phyloP scores from a whole-genome alignment of 139 green algal species.

The Chlamydomonas sp. region DNA sequence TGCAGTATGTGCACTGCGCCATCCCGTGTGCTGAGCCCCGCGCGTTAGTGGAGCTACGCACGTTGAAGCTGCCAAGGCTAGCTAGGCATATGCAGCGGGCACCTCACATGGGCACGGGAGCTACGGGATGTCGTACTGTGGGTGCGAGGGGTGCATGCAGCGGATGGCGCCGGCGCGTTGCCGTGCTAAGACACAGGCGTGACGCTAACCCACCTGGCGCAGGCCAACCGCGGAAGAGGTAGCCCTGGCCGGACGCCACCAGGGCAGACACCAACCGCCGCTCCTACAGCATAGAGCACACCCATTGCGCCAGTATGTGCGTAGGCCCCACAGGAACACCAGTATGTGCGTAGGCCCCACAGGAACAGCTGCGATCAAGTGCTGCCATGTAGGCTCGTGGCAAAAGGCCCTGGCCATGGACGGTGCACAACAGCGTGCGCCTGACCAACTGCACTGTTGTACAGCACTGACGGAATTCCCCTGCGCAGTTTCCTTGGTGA shows the following conservation, averaged over 20 bases:
- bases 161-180: background rate
- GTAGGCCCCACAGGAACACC: background rate
- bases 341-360: background rate
- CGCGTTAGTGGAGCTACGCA: too few species aligned
- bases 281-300: constrained; percentile 35
- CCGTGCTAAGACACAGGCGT: background rate
- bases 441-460: background rate
- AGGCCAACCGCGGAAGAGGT: constrained; percentile 64
- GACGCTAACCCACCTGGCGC: constrained; percentile 31
- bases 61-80: too few species aligned
- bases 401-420: background rate
- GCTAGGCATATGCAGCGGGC: too few species aligned
- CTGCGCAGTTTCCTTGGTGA: too few species aligned
- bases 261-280: constrained; percentile 37
- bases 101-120: background rate
- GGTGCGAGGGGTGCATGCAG: background rate
- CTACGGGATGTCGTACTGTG: background rate
- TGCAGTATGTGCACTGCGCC: too few species aligned
- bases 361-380: background rate
- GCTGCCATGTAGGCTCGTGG: too few species aligned
- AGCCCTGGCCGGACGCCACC: constrained; percentile 46
- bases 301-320: background rate
- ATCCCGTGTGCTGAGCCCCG: too few species aligned
- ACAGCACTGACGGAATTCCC: too few species aligned
- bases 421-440: background rate